Evolutionary conservation across 108 stramenopile species (phyloP).

Genomic region (Fistulifera solaris): DNA sequence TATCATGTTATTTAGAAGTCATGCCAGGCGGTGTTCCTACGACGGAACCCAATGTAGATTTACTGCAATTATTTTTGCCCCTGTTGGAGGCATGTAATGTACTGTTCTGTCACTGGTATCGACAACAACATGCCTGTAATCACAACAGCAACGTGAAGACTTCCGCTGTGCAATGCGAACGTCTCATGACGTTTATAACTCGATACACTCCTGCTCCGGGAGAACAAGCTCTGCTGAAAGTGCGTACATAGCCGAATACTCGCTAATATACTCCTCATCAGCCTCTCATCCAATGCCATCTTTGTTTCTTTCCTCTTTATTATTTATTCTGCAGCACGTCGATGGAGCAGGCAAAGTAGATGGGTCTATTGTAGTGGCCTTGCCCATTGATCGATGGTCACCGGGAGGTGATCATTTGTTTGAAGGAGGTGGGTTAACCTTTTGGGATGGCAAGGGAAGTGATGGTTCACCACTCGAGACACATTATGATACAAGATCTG

Average conservation of each 20-base stretch:
- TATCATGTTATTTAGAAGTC: conserved; percentile 85
- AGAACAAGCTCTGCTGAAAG: conserved; percentile 76
- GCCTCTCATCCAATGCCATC: neutral
- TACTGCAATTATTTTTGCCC: conserved; percentile 43
- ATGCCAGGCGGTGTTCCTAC: conserved; percentile 76
- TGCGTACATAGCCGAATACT: neutral
- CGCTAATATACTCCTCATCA: neutral
- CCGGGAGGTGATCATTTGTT: conserved; percentile 55
- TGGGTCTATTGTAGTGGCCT: conserved; percentile 75
- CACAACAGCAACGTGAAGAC: conserved; percentile 9
- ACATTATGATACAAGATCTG: conserved; percentile 71
- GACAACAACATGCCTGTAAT: conserved; percentile 73
- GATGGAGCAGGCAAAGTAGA: conserved; percentile 88
- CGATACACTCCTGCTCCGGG: conserved; percentile 78
- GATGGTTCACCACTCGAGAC: conserved; percentile 30
- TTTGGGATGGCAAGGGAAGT: conserved; percentile 75
- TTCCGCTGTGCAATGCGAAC: conserved; percentile 27
- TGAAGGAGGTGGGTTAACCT: conserved; percentile 70
- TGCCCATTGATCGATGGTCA: conserved; percentile 82
- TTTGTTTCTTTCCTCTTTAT: neutral
- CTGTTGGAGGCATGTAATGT: conserved; percentile 65
- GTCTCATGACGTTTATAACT: conserved; percentile 88
- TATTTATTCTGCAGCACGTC: conserved; percentile 40
- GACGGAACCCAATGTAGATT: conserved; percentile 49
- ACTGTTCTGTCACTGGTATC: conserved; percentile 69